Conservation (phyloP, 2,329 filamentous ascomycete genomes). For the Didymosphaeria variabile region DNA sequence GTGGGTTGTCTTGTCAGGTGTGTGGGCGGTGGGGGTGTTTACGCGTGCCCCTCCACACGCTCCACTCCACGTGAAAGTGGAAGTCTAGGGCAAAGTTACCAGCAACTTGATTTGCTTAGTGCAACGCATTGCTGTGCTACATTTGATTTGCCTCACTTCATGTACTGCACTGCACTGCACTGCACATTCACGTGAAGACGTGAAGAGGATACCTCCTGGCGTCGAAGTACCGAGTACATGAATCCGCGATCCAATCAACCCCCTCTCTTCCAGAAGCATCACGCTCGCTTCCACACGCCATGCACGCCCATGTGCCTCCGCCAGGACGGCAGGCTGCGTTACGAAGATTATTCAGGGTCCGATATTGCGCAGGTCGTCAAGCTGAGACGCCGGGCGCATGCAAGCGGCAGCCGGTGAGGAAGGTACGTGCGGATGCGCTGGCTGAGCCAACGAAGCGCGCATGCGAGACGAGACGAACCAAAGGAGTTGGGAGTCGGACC, state of each 20-base stretch:
- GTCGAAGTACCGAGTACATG: too few species aligned
- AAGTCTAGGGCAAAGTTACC: too few species aligned
- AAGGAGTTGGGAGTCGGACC: neutral
- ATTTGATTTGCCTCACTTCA: neutral
- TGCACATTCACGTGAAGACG: neutral
- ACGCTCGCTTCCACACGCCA: neutral
- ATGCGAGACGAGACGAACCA: neutral
- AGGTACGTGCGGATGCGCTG: neutral
- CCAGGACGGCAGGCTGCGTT: too few species aligned
- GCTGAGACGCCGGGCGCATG: slow-evolving; percentile 20
- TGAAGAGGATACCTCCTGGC: neutral
- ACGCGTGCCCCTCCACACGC: slow-evolving; percentile 1
- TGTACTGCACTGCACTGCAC: too few species aligned
- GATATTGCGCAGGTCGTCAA: slow-evolving; percentile 17
- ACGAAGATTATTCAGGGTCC: slow-evolving; percentile 7
- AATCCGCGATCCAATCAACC: neutral
- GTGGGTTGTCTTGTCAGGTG: neutral
- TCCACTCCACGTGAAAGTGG: neutral
- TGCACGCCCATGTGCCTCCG: neutral
- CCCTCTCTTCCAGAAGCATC: neutral
- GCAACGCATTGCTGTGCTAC: neutral
- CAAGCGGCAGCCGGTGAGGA: neutral
- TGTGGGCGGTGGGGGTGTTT: slow-evolving; percentile 1
- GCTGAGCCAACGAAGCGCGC: neutral
- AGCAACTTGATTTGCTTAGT: neutral